Evolutionary conservation across 1,139 yeast genomes (phyloP).

Genomic region (Suhomyces chickasaworum): DNA sequence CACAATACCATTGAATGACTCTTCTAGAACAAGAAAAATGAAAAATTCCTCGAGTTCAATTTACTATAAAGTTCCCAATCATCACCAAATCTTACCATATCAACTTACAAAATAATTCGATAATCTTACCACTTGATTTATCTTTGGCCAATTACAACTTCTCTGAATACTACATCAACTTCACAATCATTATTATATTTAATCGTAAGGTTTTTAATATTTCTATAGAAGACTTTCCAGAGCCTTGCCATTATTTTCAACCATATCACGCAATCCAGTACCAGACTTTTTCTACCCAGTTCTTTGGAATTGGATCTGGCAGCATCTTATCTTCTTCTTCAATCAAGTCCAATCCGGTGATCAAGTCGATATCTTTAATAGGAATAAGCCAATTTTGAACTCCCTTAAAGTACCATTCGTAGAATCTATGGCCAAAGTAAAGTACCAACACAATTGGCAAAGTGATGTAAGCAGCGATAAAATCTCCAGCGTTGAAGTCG

Average conservation of each 20-base stretch:
- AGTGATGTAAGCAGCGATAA: conserved; percentile 64
- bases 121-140: too few relatives aligned
- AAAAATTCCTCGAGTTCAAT: too few relatives aligned
- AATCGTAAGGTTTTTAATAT: background rate
- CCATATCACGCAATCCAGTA: conserved; percentile 22
- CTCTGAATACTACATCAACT: background rate
- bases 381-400: conserved; percentile 39
- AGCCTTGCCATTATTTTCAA: background rate
- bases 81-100: too few relatives aligned
- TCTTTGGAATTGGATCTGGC: conserved; percentile 24
- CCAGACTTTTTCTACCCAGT: conserved; percentile 24
- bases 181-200: background rate
- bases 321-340: conserved; percentile 28
- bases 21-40: too few relatives aligned
- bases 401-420: conserved; percentile 31
- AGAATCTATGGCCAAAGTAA: conserved; percentile 45
- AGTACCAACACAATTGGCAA: conserved; percentile 54
- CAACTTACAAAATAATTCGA: too few relatives aligned
- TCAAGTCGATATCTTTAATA: conserved; percentile 44
- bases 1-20: too few relatives aligned
- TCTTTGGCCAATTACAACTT: too few relatives aligned
- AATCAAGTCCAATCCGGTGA: conserved; percentile 47
- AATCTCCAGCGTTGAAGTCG: conserved; percentile 51
- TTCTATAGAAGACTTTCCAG: conserved; percentile 1
- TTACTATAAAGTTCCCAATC: too few relatives aligned